Evolutionary conservation across 768 basidiomycete species (phyloP).

Genomic region (Hygrocybe punicea): DNA sequence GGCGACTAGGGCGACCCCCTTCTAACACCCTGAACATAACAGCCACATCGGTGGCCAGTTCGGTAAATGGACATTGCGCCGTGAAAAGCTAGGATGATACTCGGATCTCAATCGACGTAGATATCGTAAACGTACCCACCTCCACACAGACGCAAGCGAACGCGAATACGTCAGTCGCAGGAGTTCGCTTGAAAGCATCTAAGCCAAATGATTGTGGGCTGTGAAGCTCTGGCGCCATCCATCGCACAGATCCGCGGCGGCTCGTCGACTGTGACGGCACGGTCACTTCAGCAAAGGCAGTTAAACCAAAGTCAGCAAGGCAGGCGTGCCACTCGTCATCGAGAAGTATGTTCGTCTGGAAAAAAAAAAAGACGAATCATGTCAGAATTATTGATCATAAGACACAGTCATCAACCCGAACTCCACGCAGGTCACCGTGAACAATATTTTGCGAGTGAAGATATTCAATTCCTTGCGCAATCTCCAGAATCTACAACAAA

Average conservation of each 20-base stretch:
- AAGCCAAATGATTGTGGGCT: conserved; percentile 18
- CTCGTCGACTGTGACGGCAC: conserved; percentile 12
- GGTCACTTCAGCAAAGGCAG: conserved; percentile 22
- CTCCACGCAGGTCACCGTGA: conserved; percentile 22
- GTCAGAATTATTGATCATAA: not conserved
- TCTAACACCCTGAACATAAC: conserved; percentile 1
- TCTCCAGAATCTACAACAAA: conserved; percentile 11
- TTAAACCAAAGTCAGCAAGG: conserved; percentile 34
- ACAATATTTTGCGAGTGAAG: conserved; percentile 19
- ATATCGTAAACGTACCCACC: conserved; percentile 8
- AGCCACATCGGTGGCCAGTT: not conserved
- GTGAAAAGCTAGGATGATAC: conserved; percentile 1
- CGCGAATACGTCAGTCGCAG: conserved; percentile 27
- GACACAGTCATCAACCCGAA: not conserved
- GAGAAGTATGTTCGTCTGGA: conserved; percentile 26
- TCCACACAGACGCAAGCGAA: conserved; percentile 27
- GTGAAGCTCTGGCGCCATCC: conserved; percentile 32
- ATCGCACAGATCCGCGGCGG: conserved; percentile 20
- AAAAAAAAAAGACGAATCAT: not conserved
- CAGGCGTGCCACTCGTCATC: conserved; percentile 16
- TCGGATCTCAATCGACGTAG: not conserved
- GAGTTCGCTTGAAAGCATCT: conserved; percentile 12
- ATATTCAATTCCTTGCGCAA: conserved; percentile 22
- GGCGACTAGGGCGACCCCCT: conserved; percentile 1
- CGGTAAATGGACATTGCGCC: not conserved